phyloP scores from a whole-genome alignment of 2,329 filamentous ascomycete species.

The Phyllosticta citriasiana region DNA sequence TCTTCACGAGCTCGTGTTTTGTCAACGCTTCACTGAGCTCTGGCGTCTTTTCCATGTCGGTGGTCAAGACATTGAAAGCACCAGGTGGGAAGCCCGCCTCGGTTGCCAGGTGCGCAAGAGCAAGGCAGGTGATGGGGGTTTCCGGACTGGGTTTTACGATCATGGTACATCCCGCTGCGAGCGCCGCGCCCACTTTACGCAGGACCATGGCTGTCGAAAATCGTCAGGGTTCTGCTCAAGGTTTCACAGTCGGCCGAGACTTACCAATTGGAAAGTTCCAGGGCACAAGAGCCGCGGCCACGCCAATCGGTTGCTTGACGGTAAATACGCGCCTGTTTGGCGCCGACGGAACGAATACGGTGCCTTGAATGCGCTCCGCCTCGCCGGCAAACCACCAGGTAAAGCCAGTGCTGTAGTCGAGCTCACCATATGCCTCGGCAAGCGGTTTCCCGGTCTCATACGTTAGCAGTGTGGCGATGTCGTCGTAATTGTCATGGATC shows the following conservation, averaged over 20 bases:
- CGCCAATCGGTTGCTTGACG: conserved; percentile 50
- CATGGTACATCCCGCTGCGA: conserved; percentile 27
- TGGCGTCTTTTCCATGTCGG: conserved; percentile 20
- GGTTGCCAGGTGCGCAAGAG: conserved; percentile 28
- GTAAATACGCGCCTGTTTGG: conserved; percentile 58
- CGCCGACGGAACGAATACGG: conserved; percentile 47
- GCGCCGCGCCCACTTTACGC: conserved; percentile 25
- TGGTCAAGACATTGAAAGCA: conserved; percentile 31
- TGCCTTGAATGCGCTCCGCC: conserved; percentile 53
- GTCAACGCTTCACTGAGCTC: conserved; percentile 26
- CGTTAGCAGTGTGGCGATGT: conserved; percentile 53
- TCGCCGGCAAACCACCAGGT: conserved; percentile 52
- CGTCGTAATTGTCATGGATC: conserved; percentile 51
- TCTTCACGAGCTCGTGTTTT: conserved; percentile 29
- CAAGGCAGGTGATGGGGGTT: conserved; percentile 30
- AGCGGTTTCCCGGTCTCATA: conserved; percentile 49
- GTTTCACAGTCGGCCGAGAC: background rate
- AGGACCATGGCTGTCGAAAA: conserved; percentile 26
- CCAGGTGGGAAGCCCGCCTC: conserved; percentile 33
- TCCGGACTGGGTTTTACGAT: conserved; percentile 32
- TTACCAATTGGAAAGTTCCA: conserved; percentile 33
- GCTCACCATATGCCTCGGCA: conserved; percentile 41
- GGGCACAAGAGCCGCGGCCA: conserved; percentile 33
- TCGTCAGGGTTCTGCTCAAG: background rate
- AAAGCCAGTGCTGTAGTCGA: conserved; percentile 45